Base-by-base conservation (phyloP, 2,329 filamentous ascomycete species). In the Hypoxylon sp. region DNA sequence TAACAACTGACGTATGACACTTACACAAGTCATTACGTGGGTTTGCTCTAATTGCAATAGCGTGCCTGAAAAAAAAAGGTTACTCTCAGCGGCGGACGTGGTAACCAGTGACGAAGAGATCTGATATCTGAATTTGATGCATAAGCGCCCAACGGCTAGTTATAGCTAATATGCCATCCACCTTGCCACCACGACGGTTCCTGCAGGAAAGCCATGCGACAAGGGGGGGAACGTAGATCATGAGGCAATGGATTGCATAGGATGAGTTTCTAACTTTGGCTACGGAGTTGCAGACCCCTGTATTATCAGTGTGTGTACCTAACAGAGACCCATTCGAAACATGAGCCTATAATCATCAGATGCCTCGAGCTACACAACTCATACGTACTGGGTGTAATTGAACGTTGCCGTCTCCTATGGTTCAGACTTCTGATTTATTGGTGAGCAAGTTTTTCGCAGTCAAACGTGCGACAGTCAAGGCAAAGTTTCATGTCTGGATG, bases 401-500 rank as follows among this genome's bases (percentile, higher is more conserved):
- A 11, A 34, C 12, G 30, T 5, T 11, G 30, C 29, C 12, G 12
- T 34, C 30, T 34, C 23, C 21, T 57, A 52, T 19, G 23, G 45
- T 55, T 37, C 51, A 45, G 34, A 55, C 46, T 46, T 56, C 16
- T 52, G 32, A 55, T 47, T 47, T 57, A n/a, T 53, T 61, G 30
- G 37, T 71, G 72, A 73, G 70, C 70, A 72, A 70, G 64, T 73
- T 72, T 73, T 71, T 53, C 16, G 47, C 16, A 60, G 45, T 61
- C 14, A 56, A 29, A 61, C 39, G 43, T 41, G 39, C 48, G 16
- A 6, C 52, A 54, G 65, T 65, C 61, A 63, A 65, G 52, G 57
- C 54, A 16, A 16, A 50, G 73, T 74, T 74, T 74, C 73, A 71
- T 8, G 46, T 37, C 27, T 45, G 45, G 47, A 62, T 21, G 54